Base-by-base conservation (phyloP, 1,284 basidiomycete species). In the Marasmius sp. region DNA sequence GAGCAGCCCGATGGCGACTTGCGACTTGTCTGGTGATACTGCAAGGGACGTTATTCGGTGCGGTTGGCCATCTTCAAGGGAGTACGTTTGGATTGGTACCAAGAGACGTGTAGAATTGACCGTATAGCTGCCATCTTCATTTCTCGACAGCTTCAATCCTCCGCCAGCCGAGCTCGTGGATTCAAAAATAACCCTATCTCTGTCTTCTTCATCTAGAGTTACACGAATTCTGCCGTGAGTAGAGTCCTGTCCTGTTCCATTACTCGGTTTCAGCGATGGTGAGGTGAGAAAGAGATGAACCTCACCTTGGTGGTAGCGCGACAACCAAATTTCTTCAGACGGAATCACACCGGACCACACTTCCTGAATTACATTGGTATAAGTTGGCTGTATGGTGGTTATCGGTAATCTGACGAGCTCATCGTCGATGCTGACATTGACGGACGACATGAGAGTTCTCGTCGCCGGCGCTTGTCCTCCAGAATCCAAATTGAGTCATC, bases 251-350 rank as follows among this genome's bases (percentile, higher is more conserved):
- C 52, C 52, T 54, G 8, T n/a, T 36, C 8, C 1, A 54, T 49
- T 45, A n/a, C 41, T 22, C 9, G 34, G 14, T 41, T 49, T 14
- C 33, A 27, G 33, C 20, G 11, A 37, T 38, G 34, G 34, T 6
- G 54, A 47, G 37, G 38, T 20, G 36, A 5, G 33, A 9, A 33
- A 22, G 37, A 12, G 6, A 33, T 39, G 58, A 12, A 41, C 57
- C 9, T 38, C 18, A 56, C 39, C 50, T 27, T 38, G 57, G 43
- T 34, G 57, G 75, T 92, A 92, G 72, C 85, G 87, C 0, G 89
- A 91, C 2, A 92, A 73, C 90, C 90, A 93, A 67, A 88, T 82
- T 51, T 80, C 80, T 62, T 92, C 90, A 2, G 72, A 75, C 0
- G 85, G 81, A 5, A 89, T 74, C 4, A 81, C 59, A 8, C 84